A percentile compares a stretch with the other conserved stretches of the same genome.
These are phyloP conservation scores for Gossypium lobatum DNA, from an alignment of 441 rosid species.

Conservation along the genomic window DNA sequence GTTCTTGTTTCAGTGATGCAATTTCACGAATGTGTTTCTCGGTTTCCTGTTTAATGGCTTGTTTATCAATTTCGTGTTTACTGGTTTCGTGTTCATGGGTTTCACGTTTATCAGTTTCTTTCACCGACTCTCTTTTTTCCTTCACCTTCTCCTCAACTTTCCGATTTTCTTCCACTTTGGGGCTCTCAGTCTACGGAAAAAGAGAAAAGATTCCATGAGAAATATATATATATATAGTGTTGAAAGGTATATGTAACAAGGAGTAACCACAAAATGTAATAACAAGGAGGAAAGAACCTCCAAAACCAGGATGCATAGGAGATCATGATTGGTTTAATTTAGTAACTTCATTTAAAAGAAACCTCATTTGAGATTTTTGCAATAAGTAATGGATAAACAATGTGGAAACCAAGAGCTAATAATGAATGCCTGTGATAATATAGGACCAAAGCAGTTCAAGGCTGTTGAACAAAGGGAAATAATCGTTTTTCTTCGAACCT, in stretches of 20 bases:
- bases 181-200: neutral
- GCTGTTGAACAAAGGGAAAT: neutral
- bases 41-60: conserved; percentile 19
- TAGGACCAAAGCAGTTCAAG: conserved; percentile 7
- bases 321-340: neutral
- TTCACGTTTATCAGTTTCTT: conserved; percentile 32
- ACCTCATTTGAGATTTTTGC: neutral
- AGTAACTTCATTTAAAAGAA: neutral
- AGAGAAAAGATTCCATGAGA: neutral
- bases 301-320: neutral
- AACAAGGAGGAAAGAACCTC: neutral
- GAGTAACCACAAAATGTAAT: neutral
- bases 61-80: no score
- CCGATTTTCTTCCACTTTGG: conserved; percentile 45
- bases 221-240: neutral
- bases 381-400: neutral
- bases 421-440: neutral
- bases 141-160: neutral
- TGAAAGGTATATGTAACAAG: neutral
- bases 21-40: conserved; percentile 36
- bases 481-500: conserved; percentile 30
- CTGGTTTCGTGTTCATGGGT: no score
- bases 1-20: conserved; percentile 44
- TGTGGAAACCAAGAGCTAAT: neutral
- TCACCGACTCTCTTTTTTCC: conserved; percentile 15